Evolutionary conservation across 495 filamentous ascomycete genomes (phyloP), one percentile per base, ranked within the genome.

Genomic region (Aspergillus homomorphus): DNA sequence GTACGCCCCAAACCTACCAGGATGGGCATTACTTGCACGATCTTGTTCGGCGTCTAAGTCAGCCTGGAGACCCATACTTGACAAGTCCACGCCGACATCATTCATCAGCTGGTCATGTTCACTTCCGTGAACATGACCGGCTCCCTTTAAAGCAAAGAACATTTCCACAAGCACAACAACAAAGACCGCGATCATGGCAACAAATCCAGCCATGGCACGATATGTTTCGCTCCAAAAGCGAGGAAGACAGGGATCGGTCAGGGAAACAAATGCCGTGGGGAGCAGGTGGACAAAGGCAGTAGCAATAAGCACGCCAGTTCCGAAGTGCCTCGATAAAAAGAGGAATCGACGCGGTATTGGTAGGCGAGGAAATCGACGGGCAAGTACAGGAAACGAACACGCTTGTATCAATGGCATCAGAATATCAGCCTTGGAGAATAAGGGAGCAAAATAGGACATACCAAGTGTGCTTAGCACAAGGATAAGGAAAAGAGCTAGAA

Each of bases 251-350:
- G 87, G 84, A 64, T 93, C 87, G 20, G 87, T 90, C 30, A 95
- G 77, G 8, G 90, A 93, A 42, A 81, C 72, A 68, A 93, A 93
- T 30, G 90, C 90, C 3, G 89, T 93, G 12, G 90, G 90, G 4
- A 95, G 87, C 44, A 86, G 69, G 70, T 94, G 90, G 23, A 94
- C 90, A 66, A 95, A 95, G 45, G 90, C 90, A n/a, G 90, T 92
- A 19, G 90, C 89, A 59, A 94, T 89, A 28, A 95, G 74, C 9
- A 95, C 90, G 21, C 90, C 90, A 5, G 90, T 94, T 41, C 90
- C 90, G 62, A 95, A 92, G 72, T 93, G 89, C 52, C 89, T 87
- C 26, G 87, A 89, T 46, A 89, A 69, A 72, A 91, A 91, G 60
- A 92, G 76, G 61, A 85, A 84, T 14, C 70, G 74, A 23, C 75